Conservation (phyloP, 1,284 basidiomycete species). For the Coniophora puteana region DNA sequence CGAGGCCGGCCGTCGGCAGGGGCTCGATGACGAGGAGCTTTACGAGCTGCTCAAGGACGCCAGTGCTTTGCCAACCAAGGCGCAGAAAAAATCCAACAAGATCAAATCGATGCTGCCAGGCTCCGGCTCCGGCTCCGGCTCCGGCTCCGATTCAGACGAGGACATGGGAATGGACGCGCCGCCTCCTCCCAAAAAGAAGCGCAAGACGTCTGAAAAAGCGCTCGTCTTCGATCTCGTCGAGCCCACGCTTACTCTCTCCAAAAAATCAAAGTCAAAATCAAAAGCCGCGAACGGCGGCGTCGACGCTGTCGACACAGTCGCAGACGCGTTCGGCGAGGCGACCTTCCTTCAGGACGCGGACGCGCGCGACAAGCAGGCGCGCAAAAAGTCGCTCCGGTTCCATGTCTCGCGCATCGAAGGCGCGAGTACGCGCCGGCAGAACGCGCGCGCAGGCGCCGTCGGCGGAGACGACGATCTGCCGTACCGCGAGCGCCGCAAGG, state of each 20-base stretch:
- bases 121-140: too few relatives aligned
- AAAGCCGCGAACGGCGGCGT: neutral
- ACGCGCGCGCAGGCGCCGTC: conserved; percentile 57
- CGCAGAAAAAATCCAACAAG: conserved; percentile 22
- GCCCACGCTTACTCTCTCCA: conserved; percentile 48
- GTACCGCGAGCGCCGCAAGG: conserved; percentile 65
- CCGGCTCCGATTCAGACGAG: conserved; percentile 14
- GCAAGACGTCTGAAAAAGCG: conserved; percentile 28
- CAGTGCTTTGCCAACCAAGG: conserved; percentile 23
- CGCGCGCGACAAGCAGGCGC: conserved; percentile 75
- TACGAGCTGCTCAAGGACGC: conserved; percentile 54
- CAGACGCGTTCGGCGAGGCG: conserved; percentile 75
- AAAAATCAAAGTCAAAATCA: conserved; percentile 14
- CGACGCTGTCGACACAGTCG: conserved; percentile 19
- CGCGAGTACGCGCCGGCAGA: conserved; percentile 64
- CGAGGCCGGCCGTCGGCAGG: conserved; percentile 22
- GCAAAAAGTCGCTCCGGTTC: conserved; percentile 82
- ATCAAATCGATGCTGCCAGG: neutral
- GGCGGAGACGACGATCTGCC: conserved; percentile 91
- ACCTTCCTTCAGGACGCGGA: conserved; percentile 69
- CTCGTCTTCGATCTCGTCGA: conserved; percentile 71
- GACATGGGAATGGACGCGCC: conserved; percentile 12
- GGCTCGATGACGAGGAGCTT: conserved; percentile 53
- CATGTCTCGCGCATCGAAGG: conserved; percentile 82
- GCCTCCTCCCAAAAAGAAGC: conserved; percentile 40